These are phyloP conservation scores for Phytophthora syringae DNA, from an alignment of 352 stramenopile species.

Conservation along the genomic window DNA sequence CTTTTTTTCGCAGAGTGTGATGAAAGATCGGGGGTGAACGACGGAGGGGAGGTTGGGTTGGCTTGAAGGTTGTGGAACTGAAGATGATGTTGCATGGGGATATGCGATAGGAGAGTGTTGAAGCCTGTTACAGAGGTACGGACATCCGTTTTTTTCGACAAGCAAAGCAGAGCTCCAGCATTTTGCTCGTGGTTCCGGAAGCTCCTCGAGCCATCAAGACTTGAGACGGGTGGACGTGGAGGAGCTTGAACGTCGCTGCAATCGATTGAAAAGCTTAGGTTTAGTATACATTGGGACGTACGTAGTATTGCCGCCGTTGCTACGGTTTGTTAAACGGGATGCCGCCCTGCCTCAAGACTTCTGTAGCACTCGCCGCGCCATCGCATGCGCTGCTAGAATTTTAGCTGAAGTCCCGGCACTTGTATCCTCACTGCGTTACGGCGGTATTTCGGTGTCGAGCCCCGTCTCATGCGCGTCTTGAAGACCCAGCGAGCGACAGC, in stretches of 20 bases:
- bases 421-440: not conserved
- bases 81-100: constrained; percentile 1
- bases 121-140: constrained; percentile 33
- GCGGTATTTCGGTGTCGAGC: not conserved
- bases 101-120: constrained; percentile 13
- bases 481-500: not conserved
- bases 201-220: not conserved
- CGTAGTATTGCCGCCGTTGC: not conserved
- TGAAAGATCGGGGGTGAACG: constrained; percentile 1
- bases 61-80: not conserved
- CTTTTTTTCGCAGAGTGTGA: constrained; percentile 6
- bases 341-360: not conserved
- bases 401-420: no score
- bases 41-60: not conserved
- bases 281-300: not conserved
- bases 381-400: not conserved
- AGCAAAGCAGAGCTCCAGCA: no score
- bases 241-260: no score
- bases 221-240: no score
- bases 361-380: not conserved
- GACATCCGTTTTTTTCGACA: constrained; percentile 21
- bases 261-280: not conserved
- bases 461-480: constrained; percentile 6
- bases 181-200: not conserved
- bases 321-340: constrained; percentile 3